Base-by-base conservation (phyloP, 192 early-diverging fungal species). In the Linnemannia exigua region DNA sequence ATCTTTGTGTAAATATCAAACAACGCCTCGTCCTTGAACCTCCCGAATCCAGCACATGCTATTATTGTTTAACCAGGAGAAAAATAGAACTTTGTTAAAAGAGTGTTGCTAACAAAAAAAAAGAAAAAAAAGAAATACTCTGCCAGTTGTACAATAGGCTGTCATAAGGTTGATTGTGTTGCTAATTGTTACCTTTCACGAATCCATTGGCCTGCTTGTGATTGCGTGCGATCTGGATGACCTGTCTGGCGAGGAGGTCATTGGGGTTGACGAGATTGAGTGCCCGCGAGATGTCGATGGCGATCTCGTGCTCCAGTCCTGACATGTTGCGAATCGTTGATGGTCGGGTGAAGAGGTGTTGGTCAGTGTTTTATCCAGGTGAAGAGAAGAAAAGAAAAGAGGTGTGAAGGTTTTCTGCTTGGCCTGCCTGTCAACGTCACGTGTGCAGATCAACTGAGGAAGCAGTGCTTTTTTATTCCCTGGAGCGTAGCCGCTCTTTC, bases 41-140 rank as follows among this genome's bases (percentile, higher is more conserved):
- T 87, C 20, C 91, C 91, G 80, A 92, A 92, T 19, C 87, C 89
- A n/a, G 84, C 75, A 74, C 91, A 92, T 16, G 89, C 91, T 92
- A 79, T 48, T n/a, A 25, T 66, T 22, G 1, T 37, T 17, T 63
- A n/a, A 16, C 16, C 35, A 28, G 28, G 17, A 50, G 0, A 51
- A 20, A 14, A 51, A 8, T 35, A 41, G 47, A 73, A 48, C 2
- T 9, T 73, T 66, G 52, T 75, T 19, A 61, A 15, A 31, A 11
- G 33, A 61, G 25, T 20, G 37, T 1, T 28, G 67, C 33, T 61
- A 17, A 20, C 0, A 41, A 41, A 25, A 6, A n/a, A 20, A 1
- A 6, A 70, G 35, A 41, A 41, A 37, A 35, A 14, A 38, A 37
- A 35, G n/a, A n/a, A n/a, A n/a, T n/a, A n/a, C n/a, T n/a, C 28